These are phyloP conservation scores for Bjerkandera adusta DNA, from an alignment of 1,284 basidiomycete genomes.

Conservation along the genomic window DNA sequence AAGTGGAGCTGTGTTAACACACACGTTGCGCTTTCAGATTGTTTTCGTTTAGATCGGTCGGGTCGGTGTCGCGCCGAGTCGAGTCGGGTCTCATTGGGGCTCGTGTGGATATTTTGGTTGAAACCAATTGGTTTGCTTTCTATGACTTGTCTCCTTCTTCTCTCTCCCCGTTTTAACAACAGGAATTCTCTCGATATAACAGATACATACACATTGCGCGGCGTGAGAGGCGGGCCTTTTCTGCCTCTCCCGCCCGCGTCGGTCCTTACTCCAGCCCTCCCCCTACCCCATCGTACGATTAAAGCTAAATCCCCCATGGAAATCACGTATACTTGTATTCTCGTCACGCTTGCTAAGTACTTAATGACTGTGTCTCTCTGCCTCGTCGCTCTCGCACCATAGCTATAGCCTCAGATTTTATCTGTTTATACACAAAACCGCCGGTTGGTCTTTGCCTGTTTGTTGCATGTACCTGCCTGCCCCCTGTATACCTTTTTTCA, in stretches of 20 bases:
- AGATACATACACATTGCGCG: slow-evolving; percentile 1
- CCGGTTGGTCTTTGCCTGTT: no score
- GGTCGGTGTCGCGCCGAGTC: no score
- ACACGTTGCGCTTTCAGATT: neutral
- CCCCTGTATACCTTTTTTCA: no score
- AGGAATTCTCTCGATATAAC: neutral
- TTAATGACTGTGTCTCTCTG: neutral
- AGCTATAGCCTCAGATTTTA: no score
- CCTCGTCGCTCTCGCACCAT: slow-evolving; percentile 5
- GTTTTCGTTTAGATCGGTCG: neutral
- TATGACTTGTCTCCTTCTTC: neutral
- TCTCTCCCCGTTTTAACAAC: neutral
- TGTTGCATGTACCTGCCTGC: no score
- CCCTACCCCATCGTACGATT: neutral
- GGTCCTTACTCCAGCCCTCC: slow-evolving; percentile 5
- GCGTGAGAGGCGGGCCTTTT: neutral
- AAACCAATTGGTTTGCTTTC: slow-evolving; percentile 3
- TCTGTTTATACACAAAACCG: no score
- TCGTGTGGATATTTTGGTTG: neutral
- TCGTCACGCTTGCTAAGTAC: neutral
- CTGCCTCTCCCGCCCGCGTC: neutral
- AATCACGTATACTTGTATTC: slow-evolving; percentile 1
- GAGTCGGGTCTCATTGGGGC: no score
- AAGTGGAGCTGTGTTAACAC: slow-evolving; percentile 63
- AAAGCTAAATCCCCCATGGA: neutral